Percentiles rank a stretch among this genome's conserved stretches.
Conservation (phyloP, 179 eudicot genomes). For the Beta macrorhiza region DNA sequence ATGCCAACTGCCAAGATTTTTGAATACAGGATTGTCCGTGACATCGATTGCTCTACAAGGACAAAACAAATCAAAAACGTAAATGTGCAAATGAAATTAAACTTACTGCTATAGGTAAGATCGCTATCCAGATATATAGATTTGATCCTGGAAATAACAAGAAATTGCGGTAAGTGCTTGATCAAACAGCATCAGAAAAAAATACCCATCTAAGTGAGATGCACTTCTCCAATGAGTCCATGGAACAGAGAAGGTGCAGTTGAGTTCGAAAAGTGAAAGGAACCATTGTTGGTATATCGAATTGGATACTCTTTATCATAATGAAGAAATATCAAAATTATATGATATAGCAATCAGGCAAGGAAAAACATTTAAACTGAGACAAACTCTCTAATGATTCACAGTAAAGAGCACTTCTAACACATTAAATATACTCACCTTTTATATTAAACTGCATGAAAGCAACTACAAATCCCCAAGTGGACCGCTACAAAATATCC, state of each 20-base stretch:
- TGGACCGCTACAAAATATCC: conserved; percentile 66
- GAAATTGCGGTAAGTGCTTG: conserved; percentile 7
- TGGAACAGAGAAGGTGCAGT: neutral
- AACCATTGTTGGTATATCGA: neutral
- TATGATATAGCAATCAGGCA: neutral
- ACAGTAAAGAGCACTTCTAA: neutral
- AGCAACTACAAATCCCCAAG: conserved; percentile 96
- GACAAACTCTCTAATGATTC: neutral
- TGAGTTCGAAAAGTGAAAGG: neutral
- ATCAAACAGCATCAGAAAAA: neutral
- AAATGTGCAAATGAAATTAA: neutral
- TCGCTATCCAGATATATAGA: conserved; percentile 95
- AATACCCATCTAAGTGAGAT: neutral
- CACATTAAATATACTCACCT: conserved; percentile 44
- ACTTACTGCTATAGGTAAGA: conserved; percentile 93
- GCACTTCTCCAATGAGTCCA: neutral
- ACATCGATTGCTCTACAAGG: neutral
- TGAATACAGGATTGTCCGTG: neutral
- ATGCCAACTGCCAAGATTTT: neutral
- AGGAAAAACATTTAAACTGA: neutral
- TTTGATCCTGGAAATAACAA: conserved; percentile 69
- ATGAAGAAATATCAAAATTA: neutral
- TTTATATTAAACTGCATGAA: conserved; percentile 85
- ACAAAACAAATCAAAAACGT: neutral
- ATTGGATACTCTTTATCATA: no score